These are phyloP conservation scores for Chaetomiaceae sp. DNA, from an alignment of 2,329 filamentous ascomycete species.

Conservation along the genomic window DNA sequence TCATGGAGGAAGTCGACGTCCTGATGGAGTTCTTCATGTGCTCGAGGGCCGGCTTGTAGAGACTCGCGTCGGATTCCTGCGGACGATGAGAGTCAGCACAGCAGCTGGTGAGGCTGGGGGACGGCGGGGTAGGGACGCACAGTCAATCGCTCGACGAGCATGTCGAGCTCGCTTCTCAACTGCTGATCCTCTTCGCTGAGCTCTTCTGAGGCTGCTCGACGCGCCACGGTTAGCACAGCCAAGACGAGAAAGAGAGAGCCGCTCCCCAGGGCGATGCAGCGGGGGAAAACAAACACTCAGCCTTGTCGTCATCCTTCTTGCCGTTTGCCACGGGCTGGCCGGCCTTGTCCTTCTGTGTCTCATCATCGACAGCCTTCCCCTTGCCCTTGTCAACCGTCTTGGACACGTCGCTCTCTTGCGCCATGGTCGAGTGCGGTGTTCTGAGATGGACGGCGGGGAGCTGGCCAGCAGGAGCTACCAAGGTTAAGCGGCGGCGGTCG, in stretches of 20 bases:
- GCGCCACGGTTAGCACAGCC: conserved; percentile 31
- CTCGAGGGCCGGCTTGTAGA: conserved; percentile 89
- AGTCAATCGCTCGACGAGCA: conserved; percentile 92
- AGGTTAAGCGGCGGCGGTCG: conserved; percentile 8
- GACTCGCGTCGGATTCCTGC: conserved; percentile 78
- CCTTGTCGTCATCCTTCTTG: conserved; percentile 69
- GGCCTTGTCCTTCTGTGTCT: conserved; percentile 58
- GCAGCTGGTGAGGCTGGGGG: background rate
- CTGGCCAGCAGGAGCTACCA: conserved; percentile 5
- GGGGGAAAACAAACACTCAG: conserved; percentile 37
- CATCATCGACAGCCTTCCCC: conserved; percentile 73
- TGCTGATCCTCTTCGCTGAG: conserved; percentile 97
- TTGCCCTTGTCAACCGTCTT: conserved; percentile 91
- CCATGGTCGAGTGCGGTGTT: conserved; percentile 51
- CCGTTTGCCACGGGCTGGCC: conserved; percentile 65
- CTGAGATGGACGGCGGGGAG: conserved; percentile 9
- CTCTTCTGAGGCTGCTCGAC: conserved; percentile 65
- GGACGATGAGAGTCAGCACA: conserved; percentile 18
- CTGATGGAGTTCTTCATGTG: conserved; percentile 98
- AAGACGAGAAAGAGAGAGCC: conserved; percentile 6
- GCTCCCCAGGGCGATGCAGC: conserved; percentile 11
- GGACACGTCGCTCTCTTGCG: conserved; percentile 84
- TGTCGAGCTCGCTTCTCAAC: conserved; percentile 94
- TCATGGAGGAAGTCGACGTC: conserved; percentile 99
- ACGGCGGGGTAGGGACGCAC: conserved; percentile 39